A percentile compares a stretch with the other conserved stretches of the same genome.
These are phyloP conservation scores for Dipteronia dyeriana DNA, from an alignment of 345 rosid genomes.

Conservation along the genomic window DNA sequence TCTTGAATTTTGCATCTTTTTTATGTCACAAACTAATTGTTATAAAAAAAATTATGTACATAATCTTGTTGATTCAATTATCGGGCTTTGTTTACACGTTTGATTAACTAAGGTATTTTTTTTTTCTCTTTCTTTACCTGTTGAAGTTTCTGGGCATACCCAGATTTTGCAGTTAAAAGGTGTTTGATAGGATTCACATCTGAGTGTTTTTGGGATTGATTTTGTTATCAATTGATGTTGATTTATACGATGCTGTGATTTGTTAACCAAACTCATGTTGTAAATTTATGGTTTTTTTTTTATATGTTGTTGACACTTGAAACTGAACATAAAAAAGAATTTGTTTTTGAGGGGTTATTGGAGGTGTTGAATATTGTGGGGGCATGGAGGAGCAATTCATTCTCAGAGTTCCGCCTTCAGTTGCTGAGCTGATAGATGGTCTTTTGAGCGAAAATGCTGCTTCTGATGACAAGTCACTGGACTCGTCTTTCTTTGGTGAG, in stretches of 20 bases:
- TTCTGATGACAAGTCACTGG: conserved; percentile 78
- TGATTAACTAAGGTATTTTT: neutral
- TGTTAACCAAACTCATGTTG: neutral
- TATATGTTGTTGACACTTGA: neutral
- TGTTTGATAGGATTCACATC: neutral
- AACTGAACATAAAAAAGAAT: neutral
- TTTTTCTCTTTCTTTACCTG: neutral
- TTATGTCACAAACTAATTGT: neutral
- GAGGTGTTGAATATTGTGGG: conserved; percentile 18
- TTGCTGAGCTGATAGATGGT: conserved; percentile 74
- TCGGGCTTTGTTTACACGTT: neutral
- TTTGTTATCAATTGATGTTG: neutral
- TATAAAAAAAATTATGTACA: no score
- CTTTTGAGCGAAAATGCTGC: conserved; percentile 73
- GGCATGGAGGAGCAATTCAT: conserved; percentile 93
- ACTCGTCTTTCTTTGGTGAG: conserved; percentile 80
- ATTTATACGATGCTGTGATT: neutral
- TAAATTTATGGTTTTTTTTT: neutral
- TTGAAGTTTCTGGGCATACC: neutral
- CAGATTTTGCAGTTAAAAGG: neutral
- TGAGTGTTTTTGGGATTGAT: neutral
- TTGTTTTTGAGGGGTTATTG: neutral
- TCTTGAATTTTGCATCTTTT: neutral
- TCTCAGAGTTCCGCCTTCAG: conserved; percentile 89
- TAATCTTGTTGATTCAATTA: neutral